Percentiles rank a stretch among this genome's conserved stretches.
Conservation (phyloP, 768 basidiomycete genomes). For the Sporobolomyces roseus region DNA sequence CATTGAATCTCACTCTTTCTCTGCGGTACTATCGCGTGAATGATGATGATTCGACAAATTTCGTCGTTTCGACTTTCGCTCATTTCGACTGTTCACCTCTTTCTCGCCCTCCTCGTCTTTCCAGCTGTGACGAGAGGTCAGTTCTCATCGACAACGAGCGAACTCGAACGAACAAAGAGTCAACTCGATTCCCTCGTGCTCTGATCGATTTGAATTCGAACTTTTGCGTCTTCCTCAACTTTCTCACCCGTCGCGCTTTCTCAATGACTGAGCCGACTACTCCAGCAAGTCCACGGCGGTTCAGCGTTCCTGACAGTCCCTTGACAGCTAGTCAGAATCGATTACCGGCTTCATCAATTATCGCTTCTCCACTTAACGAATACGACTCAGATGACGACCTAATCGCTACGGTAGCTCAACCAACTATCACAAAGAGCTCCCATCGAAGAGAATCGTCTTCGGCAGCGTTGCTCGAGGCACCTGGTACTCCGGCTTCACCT, state of each 20-base stretch:
- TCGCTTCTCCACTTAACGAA: background rate
- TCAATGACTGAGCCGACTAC: slow-evolving; percentile 6
- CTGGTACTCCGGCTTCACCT: background rate
- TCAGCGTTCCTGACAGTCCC: background rate
- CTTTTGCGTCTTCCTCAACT: background rate
- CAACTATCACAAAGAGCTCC: slow-evolving; percentile 3
- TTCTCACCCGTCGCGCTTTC: background rate
- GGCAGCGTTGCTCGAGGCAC: background rate
- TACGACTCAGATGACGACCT: slow-evolving; percentile 5
- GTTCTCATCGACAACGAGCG: too few species aligned
- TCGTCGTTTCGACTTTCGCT: too few species aligned
- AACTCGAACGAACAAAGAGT: too few species aligned
- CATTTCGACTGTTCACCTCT: too few species aligned
- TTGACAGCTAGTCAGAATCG: background rate
- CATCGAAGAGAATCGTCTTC: slow-evolving; percentile 11
- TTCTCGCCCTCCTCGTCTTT: too few species aligned
- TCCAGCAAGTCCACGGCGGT: background rate
- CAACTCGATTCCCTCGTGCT: too few species aligned
- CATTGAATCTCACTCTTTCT: too few species aligned
- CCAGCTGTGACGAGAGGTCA: too few species aligned
- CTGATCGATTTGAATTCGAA: too few species aligned
- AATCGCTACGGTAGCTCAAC: background rate
- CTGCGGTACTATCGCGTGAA: too few species aligned
- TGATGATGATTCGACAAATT: too few species aligned
- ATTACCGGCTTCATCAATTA: background rate